These are phyloP conservation scores for Penicillium steckii DNA, from an alignment of 495 filamentous ascomycete genomes.

Conservation along the genomic window DNA sequence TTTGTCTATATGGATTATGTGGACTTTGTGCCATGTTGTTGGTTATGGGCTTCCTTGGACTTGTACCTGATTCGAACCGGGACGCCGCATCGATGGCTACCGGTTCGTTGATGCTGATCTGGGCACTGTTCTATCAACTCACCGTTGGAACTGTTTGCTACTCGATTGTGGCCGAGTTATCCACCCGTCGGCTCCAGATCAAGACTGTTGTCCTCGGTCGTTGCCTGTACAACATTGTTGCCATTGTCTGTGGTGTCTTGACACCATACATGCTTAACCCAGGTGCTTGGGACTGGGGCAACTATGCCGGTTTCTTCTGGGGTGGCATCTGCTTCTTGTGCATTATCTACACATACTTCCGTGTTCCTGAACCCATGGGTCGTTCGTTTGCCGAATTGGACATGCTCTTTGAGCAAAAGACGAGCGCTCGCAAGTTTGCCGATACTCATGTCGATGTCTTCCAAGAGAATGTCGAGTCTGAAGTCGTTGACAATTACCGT, in stretches of 20 bases:
- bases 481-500: constrained; percentile 49
- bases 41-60: constrained; percentile 70
- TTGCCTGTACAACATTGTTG: constrained; percentile 70
- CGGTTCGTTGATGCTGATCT: constrained; percentile 69
- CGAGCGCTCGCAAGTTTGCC: constrained; percentile 68
- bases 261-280: constrained; percentile 79
- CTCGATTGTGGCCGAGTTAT: constrained; percentile 72
- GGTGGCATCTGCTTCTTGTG: constrained; percentile 70
- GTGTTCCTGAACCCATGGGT: constrained; percentile 69
- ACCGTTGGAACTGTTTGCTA: constrained; percentile 80
- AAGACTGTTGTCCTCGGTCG: constrained; percentile 75
- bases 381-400: constrained; percentile 75
- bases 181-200: constrained; percentile 70
- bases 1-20: constrained; percentile 69
- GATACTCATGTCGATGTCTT: constrained; percentile 66
- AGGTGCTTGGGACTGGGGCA: constrained; percentile 70
- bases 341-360: constrained; percentile 73
- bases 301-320: constrained; percentile 84
- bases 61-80: constrained; percentile 55
- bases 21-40: constrained; percentile 65
- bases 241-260: constrained; percentile 66
- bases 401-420: constrained; percentile 63
- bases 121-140: constrained; percentile 71
- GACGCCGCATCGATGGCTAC: constrained; percentile 61
- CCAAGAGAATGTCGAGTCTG: constrained; percentile 53